These are phyloP conservation scores for Eutreptiella sp. DNA, from an alignment of 208 protist genomes.

Conservation along the genomic window DNA sequence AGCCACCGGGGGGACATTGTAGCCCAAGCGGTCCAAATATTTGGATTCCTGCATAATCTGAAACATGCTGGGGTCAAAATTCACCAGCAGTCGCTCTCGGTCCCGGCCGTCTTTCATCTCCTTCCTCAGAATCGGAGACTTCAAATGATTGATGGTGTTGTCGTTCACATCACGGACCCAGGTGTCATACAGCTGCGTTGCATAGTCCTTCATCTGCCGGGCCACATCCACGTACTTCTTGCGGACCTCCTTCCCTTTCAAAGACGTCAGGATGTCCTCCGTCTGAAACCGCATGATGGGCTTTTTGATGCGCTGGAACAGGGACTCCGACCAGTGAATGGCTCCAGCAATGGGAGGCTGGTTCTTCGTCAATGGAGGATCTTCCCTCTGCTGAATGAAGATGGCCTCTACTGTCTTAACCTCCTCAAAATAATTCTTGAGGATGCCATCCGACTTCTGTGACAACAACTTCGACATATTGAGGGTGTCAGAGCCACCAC, in stretches of 20 bases:
- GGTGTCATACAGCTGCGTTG: slow-evolving; percentile 69
- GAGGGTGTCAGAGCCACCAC: slow-evolving; percentile 61
- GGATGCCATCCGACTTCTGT: slow-evolving; percentile 89
- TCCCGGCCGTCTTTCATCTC: slow-evolving; percentile 36
- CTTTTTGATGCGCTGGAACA: slow-evolving; percentile 94
- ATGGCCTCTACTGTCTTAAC: slow-evolving; percentile 77
- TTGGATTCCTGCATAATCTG: slow-evolving; percentile 93
- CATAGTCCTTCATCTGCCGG: slow-evolving; percentile 86
- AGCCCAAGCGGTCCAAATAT: slow-evolving; percentile 92
- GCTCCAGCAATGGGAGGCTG: slow-evolving; percentile 91
- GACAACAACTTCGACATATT: slow-evolving; percentile 83
- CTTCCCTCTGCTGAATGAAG: slow-evolving; percentile 73
- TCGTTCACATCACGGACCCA: slow-evolving; percentile 81
- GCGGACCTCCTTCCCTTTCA: slow-evolving; percentile 77
- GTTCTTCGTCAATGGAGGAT: slow-evolving; percentile 91
- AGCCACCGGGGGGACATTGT: slow-evolving; percentile 87
- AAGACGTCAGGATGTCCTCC: slow-evolving; percentile 76
- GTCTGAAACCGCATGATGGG: slow-evolving; percentile 88
- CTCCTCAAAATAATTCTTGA: slow-evolving; percentile 86
- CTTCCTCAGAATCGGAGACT: slow-evolving; percentile 64
- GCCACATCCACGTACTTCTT: slow-evolving; percentile 84
- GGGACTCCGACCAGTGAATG: slow-evolving; percentile 91
- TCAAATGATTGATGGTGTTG: slow-evolving; percentile 74
- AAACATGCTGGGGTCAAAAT: slow-evolving; percentile 84
- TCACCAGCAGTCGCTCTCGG: slow-evolving; percentile 66